Evolutionary conservation across 1,284 basidiomycete genomes (phyloP).

Genomic region (Abortiporus biennis): DNA sequence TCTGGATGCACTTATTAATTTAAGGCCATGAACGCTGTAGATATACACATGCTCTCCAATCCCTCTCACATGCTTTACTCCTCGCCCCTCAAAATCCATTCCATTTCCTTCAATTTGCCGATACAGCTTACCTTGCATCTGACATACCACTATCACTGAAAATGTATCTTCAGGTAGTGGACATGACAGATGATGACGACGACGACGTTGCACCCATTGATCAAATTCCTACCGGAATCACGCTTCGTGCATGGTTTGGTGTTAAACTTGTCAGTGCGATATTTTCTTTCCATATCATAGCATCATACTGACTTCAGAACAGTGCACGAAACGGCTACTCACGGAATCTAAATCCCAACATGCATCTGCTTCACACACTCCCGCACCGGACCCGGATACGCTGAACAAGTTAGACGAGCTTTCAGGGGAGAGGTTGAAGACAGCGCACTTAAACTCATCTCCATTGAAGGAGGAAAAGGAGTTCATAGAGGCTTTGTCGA

Average conservation of each 20-base stretch:
- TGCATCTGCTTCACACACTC: slow-evolving; percentile 49
- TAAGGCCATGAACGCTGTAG: slow-evolving; percentile 23
- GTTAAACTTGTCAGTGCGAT: slow-evolving; percentile 66
- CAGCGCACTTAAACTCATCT: slow-evolving; percentile 37
- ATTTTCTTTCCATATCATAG: not conserved
- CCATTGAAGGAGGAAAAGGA: slow-evolving; percentile 19
- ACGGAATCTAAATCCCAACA: slow-evolving; percentile 28
- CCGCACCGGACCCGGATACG: slow-evolving; percentile 44
- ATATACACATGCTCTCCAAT: slow-evolving; percentile 63
- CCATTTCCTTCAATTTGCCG: slow-evolving; percentile 77
- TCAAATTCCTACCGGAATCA: slow-evolving; percentile 49
- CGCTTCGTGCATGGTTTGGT: slow-evolving; percentile 79
- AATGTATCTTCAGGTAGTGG: slow-evolving; percentile 75
- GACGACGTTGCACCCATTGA: slow-evolving; percentile 30
- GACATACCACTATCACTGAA: slow-evolving; percentile 77
- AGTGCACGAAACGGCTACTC: slow-evolving; percentile 57
- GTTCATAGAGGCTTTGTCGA: slow-evolving; percentile 19
- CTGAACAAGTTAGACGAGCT: slow-evolving; percentile 54
- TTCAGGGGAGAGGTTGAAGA: slow-evolving; percentile 63
- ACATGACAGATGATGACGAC: slow-evolving; percentile 72
- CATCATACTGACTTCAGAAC: not conserved
- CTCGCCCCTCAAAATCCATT: slow-evolving; percentile 85
- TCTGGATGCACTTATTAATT: not conserved
- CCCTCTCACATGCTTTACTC: slow-evolving; percentile 77
- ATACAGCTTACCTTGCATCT: slow-evolving; percentile 78